Percentiles rank a stretch among this genome's conserved stretches.
These are phyloP conservation scores for Trichoderma guizhouense DNA, from an alignment of 2,329 filamentous ascomycete species.

Conservation along the genomic window DNA sequence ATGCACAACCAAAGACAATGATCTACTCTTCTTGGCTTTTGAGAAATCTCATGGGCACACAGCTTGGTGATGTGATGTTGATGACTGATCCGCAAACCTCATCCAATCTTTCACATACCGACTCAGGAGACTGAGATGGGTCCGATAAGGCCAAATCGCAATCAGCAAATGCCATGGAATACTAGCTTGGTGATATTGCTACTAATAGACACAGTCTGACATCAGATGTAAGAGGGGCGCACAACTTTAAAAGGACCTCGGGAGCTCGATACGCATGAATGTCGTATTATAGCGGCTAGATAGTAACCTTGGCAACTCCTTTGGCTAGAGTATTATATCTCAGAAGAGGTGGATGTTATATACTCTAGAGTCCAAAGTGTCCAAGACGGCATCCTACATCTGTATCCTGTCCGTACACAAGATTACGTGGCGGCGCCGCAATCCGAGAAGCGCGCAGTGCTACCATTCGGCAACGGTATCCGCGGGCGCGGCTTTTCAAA, in stretches of 20 bases:
- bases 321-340: neutral
- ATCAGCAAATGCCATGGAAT: neutral
- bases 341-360: neutral
- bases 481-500: neutral
- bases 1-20: neutral
- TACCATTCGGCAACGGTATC: neutral
- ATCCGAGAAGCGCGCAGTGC: neutral
- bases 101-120: neutral
- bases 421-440: neutral
- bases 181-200: neutral
- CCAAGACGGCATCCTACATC: neutral
- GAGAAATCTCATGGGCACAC: neutral
- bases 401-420: neutral
- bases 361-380: neutral
- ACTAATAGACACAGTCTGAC: neutral
- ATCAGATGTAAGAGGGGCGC: neutral
- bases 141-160: neutral
- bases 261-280: neutral
- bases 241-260: neutral
- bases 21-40: too few species aligned
- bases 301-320: neutral
- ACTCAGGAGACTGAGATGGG: neutral
- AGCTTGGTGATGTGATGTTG: neutral
- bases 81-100: too few species aligned
- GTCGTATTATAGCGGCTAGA: neutral